phyloP scores from a whole-genome alignment of 345 rosid species.

The Syzygium jambos region DNA sequence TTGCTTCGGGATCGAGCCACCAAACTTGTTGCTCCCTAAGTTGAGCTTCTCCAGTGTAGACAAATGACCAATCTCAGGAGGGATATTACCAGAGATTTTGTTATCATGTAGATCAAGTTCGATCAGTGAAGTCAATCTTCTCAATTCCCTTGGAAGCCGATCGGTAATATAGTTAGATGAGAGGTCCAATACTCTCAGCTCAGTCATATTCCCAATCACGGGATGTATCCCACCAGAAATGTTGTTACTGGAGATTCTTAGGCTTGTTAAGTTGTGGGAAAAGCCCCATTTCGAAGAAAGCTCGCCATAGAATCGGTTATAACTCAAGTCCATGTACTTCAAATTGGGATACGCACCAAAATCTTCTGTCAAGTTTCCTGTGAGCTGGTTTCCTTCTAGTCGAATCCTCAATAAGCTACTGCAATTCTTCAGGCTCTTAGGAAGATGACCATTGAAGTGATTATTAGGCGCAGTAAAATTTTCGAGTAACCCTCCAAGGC shows the following conservation, averaged over 20 bases:
- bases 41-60: neutral
- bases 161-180: neutral
- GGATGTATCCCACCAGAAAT: neutral
- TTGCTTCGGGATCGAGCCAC: neutral
- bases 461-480: neutral
- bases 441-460: constrained; percentile 6
- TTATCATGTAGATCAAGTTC: neutral
- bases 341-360: neutral
- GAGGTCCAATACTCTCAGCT: neutral
- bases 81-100: constrained; percentile 16
- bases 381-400: constrained; percentile 16
- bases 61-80: constrained; percentile 8
- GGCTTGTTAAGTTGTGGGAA: neutral
- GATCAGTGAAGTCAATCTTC: neutral
- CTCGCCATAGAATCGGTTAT: neutral
- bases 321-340: neutral
- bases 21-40: neutral
- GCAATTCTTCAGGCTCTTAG: constrained; percentile 12
- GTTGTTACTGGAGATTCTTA: neutral
- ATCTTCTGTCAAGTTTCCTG: constrained; percentile 11
- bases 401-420: constrained; percentile 3
- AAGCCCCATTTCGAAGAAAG: neutral
- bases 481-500: neutral
- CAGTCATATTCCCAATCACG: neutral
- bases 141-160: neutral